Percentiles rank a stretch among this genome's conserved stretches.
Evolutionary conservation across 345 rosid genomes (phyloP).

Genomic region (Mercurialis annua): DNA sequence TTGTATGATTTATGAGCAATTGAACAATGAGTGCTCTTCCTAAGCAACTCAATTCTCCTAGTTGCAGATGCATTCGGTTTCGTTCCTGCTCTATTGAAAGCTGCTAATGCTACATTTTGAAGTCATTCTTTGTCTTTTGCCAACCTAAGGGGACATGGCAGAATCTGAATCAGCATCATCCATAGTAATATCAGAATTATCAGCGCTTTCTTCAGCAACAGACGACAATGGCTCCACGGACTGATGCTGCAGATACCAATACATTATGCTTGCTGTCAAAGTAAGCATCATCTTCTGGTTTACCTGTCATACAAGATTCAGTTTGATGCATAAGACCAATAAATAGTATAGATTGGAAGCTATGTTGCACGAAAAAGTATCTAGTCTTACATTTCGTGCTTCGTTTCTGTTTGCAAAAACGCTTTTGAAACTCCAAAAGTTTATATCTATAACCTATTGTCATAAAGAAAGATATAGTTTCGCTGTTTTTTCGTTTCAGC

Average conservation of each 20-base stretch:
- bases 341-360: neutral
- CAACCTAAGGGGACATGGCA: slow-evolving; percentile 2
- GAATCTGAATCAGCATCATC: slow-evolving; percentile 24
- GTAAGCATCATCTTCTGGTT: slow-evolving; percentile 97
- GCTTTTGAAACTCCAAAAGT: too few species aligned
- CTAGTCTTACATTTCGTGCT: too few species aligned
- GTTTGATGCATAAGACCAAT: neutral
- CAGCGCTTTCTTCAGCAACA: slow-evolving; percentile 30
- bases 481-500: too few species aligned
- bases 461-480: too few species aligned
- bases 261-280: slow-evolving; percentile 89
- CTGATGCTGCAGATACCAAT: slow-evolving; percentile 79
- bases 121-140: slow-evolving; percentile 15
- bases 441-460: too few species aligned
- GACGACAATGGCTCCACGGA: slow-evolving; percentile 35
- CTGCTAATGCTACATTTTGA: neutral
- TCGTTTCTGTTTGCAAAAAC: too few species aligned
- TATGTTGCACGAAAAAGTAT: too few species aligned
- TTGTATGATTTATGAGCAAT: slow-evolving; percentile 3
- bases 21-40: neutral
- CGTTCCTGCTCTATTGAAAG: neutral
- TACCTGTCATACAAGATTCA: slow-evolving; percentile 44
- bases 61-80: neutral
- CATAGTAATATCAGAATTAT: slow-evolving; percentile 27
- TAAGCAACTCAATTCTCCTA: neutral